Base-by-base conservation (phyloP, 2,329 filamentous ascomycete genomes). In the Leptographium wingfieldii region DNA sequence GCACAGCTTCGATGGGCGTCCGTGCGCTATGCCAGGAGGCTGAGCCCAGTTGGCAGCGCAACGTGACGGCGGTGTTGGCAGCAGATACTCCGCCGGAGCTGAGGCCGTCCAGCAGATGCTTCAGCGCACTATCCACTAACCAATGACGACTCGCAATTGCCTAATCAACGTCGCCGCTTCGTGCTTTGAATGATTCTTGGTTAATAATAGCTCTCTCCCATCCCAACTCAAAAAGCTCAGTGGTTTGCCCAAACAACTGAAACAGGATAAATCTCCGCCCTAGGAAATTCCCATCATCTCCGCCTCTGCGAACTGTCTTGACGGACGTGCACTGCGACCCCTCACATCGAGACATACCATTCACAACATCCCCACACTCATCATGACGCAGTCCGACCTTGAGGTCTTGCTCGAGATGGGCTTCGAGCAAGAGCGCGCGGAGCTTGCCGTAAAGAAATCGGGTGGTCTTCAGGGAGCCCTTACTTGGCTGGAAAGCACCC, bases 401-500 rank as follows among this genome's bases (percentile, higher is more conserved):
- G 78, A 84, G 22, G 73, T 79, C 43, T 74, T 88, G 66, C 70
- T 86, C 64, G 84, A 87, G 58, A 87, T 88, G 83, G 85, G 85
- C 73, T 99, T 99, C 69, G 90, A 95, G 65, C 83, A 84, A 68
- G 83, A 90, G 68, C 85, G 89, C 65, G 86, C 90, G 55, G 82
- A 92, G 70, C 75, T 97, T 54, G 94, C 94, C 43, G 79, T 96
- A 65, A 90, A 92, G 74, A 90, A 88, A 69, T 82, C 85, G 14
- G 90, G 91, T 63, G 88, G 88, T 61, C 75, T 96, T 55, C 87
- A 94, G 70, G 87, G 86, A 66, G 94, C 94, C 58, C 81, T 99
- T 61, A 89, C 96, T 75, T 99, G 94, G 94, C 82, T 99, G 1
- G 92, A 95, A 70, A 83, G 88, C 67, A 95, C 95, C 70, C 86